Conservation (phyloP, 2,329 filamentous ascomycete genomes). For the Claviceps pusilla region DNA sequence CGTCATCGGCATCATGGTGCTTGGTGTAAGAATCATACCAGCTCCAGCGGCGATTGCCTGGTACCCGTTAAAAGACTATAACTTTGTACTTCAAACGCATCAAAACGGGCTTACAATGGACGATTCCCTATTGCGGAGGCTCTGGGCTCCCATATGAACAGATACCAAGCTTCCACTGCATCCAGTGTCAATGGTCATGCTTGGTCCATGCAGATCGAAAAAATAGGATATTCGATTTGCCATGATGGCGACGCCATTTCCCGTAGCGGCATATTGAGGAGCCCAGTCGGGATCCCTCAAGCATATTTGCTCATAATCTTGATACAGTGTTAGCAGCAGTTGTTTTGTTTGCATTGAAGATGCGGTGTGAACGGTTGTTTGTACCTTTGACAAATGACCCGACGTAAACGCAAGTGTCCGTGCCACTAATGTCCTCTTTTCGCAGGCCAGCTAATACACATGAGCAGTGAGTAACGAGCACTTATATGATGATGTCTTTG, state of each 20-base stretch:
- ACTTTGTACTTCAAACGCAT: background rate
- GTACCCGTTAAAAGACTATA: background rate
- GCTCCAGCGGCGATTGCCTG: slow-evolving; percentile 35
- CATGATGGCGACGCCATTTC: slow-evolving; percentile 37
- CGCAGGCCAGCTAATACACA: slow-evolving; percentile 25
- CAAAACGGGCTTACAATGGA: slow-evolving; percentile 18
- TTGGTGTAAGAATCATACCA: slow-evolving; percentile 38
- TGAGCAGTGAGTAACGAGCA: background rate
- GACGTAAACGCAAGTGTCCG: slow-evolving; percentile 32
- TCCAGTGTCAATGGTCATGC: slow-evolving; percentile 43
- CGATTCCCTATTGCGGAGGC: slow-evolving; percentile 29
- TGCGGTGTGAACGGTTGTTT: background rate
- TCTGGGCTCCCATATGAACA: slow-evolving; percentile 37
- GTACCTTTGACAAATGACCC: slow-evolving; percentile 36
- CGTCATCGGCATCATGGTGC: slow-evolving; percentile 42
- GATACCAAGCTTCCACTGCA: slow-evolving; percentile 42
- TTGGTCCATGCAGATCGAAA: slow-evolving; percentile 40
- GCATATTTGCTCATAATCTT: slow-evolving; percentile 36
- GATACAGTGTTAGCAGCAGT: background rate
- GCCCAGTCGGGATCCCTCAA: slow-evolving; percentile 34
- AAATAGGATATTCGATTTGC: slow-evolving; percentile 41
- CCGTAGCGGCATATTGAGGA: slow-evolving; percentile 37
- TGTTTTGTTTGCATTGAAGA: background rate
- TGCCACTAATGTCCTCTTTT: slow-evolving; percentile 27
- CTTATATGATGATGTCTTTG: background rate